Base-by-base conservation (phyloP, 768 basidiomycete genomes). In the Tylopilus plumbeoviolaceoides region DNA sequence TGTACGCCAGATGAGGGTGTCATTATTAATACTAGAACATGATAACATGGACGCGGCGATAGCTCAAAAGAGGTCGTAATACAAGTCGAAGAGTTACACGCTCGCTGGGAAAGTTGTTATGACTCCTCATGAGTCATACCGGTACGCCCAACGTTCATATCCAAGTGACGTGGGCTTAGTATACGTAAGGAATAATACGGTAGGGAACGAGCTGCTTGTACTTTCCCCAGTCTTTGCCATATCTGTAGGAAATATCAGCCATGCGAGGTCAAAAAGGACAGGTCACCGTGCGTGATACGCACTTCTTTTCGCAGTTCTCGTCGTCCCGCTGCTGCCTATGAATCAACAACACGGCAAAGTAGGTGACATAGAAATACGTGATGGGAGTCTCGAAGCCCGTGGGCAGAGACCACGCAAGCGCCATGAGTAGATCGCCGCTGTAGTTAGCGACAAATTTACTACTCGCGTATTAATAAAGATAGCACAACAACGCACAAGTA, bases 251-350 rank as follows among this genome's bases (percentile, higher is more conserved):
- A 11, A 21, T 7, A 7, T 48, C n/a, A 42, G 25, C n/a, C 14
- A n/a, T 41, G 43, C 50, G 39, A 31, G 9, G 5, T 21, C 30
- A 36, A 8, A 11, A 23, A 27, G 11, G 15, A 31, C 2, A 30
- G 5, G 20, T 6, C 3, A 2, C 9, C 31, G 30, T n/a, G 43
- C 1, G n/a, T 11, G 50, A 33, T 28, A 71, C 85, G 58, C 58
- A 90, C 91, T 98, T 98, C 63, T 84, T 80, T 65, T 82, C 77
- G 69, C 97, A 99, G 23, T 84, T 82, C 65, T 94, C 93, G 57
- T 98, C 95, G 67, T 99, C 97, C 31, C 97, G 80, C 53, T 72
- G 75, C 70, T 98, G 92, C 52, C 97, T 78, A 71, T 98, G 97
- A 31, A 93, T 75, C 54, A 99, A 85, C 23, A 99, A 80, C 33